Percentiles rank a stretch among this genome's conserved stretches.
Evolutionary conservation across 768 basidiomycete species (phyloP).

Genomic region (Suillus hirtellus): DNA sequence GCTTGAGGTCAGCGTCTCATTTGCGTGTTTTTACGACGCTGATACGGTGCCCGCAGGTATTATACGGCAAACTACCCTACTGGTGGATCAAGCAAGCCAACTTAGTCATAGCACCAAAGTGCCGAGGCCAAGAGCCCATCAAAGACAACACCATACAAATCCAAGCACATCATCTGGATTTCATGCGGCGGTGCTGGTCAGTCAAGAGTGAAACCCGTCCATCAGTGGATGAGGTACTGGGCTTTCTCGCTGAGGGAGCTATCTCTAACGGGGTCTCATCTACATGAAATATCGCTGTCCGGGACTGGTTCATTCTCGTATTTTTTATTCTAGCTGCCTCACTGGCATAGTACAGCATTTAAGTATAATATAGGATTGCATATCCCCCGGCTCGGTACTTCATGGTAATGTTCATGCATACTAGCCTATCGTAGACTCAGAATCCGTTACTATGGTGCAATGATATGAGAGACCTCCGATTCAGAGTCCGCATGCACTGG

Average conservation of each 20-base stretch:
- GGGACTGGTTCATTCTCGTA: neutral
- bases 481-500: no score
- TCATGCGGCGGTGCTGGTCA: conserved; percentile 44
- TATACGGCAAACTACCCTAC: conserved; percentile 28
- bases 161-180: conserved; percentile 40
- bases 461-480: neutral
- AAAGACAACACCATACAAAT: conserved; percentile 26
- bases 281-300: neutral
- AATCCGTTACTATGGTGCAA: neutral
- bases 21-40: conserved; percentile 12
- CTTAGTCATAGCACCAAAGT: no score
- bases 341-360: neutral
- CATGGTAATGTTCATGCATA: neutral
- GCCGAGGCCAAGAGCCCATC: conserved; percentile 16
- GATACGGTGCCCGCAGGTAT: conserved; percentile 10
- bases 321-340: neutral
- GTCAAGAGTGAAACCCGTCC: conserved; percentile 14
- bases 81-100: no score
- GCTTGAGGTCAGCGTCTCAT: conserved; percentile 27
- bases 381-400: neutral
- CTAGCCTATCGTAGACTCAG: neutral
- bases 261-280: neutral
- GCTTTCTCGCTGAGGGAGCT: conserved; percentile 2
- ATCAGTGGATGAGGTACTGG: conserved; percentile 4
- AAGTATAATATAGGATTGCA: neutral